A percentile compares a stretch with the other conserved stretches of the same genome.
These are phyloP conservation scores for Chlorella ohadii DNA, from an alignment of 139 green algal species.

Conservation along the genomic window DNA sequence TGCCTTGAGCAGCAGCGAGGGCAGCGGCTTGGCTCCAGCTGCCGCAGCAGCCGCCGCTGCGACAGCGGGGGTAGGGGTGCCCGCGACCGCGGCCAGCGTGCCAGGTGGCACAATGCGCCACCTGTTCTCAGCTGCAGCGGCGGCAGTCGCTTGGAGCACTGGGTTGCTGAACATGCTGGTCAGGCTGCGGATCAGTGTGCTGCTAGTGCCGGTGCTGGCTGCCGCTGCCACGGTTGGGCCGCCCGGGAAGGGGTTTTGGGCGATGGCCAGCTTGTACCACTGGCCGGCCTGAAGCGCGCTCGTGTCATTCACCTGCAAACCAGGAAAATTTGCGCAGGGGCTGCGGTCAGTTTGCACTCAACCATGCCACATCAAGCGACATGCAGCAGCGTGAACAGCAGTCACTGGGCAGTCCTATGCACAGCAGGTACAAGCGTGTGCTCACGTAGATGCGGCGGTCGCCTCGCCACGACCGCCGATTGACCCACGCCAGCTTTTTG, in stretches of 20 bases:
- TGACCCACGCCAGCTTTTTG: no score
- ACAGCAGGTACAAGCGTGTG: no score
- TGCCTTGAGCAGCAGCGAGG: neutral
- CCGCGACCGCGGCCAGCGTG: neutral
- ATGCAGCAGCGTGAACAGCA: no score
- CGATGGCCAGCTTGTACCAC: constrained; percentile 12
- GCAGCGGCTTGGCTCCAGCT: neutral
- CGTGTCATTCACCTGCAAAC: neutral
- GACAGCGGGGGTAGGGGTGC: neutral
- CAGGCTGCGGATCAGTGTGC: neutral
- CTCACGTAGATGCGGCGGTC: no score
- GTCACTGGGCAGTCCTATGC: no score
- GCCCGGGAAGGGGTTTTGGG: neutral
- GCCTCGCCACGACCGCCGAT: no score
- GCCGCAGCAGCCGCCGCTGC: no score
- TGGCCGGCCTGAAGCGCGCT: neutral
- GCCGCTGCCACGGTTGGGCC: neutral
- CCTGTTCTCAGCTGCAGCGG: neutral
- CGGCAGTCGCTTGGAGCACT: neutral
- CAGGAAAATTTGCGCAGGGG: no score
- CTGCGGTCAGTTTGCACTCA: no score
- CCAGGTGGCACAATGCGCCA: neutral
- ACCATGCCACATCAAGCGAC: no score
- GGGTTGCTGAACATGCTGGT: neutral
- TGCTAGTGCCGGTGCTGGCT: neutral